These are phyloP conservation scores for Acacia pycnantha DNA, from an alignment of 331 rosid species.

Conservation along the genomic window DNA sequence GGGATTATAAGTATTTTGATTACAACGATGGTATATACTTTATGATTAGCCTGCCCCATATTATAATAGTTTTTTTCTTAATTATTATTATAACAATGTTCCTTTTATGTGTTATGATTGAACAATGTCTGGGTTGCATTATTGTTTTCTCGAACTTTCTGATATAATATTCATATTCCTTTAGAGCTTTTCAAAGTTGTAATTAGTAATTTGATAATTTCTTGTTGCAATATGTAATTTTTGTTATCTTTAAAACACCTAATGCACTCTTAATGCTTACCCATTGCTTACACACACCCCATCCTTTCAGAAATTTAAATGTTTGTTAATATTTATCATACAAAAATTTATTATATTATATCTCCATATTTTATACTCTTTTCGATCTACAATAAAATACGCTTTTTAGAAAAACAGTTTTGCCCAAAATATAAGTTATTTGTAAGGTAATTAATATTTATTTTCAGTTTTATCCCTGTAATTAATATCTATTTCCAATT, in stretches of 20 bases:
- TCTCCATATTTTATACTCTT: background rate
- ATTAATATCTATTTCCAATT: no score
- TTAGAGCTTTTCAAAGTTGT: background rate
- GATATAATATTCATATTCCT: background rate
- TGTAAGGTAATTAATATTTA: no score
- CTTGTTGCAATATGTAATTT: background rate
- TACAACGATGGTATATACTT: background rate
- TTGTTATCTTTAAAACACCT: background rate
- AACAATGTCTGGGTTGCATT: background rate
- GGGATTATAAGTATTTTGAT: background rate
- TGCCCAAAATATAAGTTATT: no score
- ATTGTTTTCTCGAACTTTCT: background rate
- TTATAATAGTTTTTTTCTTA: background rate
- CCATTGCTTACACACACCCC: background rate
- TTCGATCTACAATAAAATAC: no score
- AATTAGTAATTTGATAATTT: background rate
- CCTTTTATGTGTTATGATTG: background rate
- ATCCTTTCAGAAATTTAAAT: background rate
- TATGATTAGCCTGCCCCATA: background rate
- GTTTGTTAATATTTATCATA: background rate
- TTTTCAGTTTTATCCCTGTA: no score
- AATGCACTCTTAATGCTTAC: background rate
- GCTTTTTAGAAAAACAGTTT: rapidly evolving
- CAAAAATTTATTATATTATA: background rate
- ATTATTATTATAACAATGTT: background rate